phyloP scores from a whole-genome alignment of 805 yeast genomes.

The Starmerella floricola region DNA sequence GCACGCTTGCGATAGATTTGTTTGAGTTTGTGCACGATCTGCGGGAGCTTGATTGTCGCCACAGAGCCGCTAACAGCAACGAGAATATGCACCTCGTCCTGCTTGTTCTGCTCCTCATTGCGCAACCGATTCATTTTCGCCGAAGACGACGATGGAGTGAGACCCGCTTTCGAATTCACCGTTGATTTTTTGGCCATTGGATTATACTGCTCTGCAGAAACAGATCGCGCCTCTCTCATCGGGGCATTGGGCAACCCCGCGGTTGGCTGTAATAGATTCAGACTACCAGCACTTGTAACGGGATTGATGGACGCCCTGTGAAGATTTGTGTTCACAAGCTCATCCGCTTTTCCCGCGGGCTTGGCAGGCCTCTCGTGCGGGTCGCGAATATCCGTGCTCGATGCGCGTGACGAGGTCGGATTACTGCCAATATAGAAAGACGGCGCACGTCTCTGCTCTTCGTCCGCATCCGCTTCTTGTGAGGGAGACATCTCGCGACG shows the following conservation, averaged over 20 bases:
- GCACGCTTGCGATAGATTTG: conserved; percentile 62
- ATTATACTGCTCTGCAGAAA: too few species aligned
- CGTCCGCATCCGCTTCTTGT: neutral
- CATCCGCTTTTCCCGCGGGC: too few species aligned
- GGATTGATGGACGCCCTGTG: too few species aligned
- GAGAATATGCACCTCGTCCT: conserved; percentile 73
- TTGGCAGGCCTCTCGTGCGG: neutral
- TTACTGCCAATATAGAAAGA: conserved; percentile 2
- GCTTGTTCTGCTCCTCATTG: conserved; percentile 4
- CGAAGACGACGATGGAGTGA: too few species aligned
- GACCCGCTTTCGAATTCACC: too few species aligned
- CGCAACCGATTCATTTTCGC: too few species aligned
- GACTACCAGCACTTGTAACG: too few species aligned
- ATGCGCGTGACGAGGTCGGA: neutral
- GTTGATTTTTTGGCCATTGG: too few species aligned
- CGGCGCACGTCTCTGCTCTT: neutral
- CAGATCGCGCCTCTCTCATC: too few species aligned
- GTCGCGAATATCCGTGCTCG: neutral
- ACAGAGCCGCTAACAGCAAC: conserved; percentile 94
- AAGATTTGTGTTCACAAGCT: too few species aligned
- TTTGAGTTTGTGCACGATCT: conserved; percentile 74
- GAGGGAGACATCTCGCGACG: conserved; percentile 17
- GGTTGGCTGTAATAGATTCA: too few species aligned
- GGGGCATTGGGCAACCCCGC: too few species aligned
- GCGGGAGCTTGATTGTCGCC: conserved; percentile 86